A percentile compares a stretch with the other conserved stretches of the same genome.
These are phyloP conservation scores for Typha latifolia DNA, from an alignment of 176 grass and related monocot species.

Conservation along the genomic window DNA sequence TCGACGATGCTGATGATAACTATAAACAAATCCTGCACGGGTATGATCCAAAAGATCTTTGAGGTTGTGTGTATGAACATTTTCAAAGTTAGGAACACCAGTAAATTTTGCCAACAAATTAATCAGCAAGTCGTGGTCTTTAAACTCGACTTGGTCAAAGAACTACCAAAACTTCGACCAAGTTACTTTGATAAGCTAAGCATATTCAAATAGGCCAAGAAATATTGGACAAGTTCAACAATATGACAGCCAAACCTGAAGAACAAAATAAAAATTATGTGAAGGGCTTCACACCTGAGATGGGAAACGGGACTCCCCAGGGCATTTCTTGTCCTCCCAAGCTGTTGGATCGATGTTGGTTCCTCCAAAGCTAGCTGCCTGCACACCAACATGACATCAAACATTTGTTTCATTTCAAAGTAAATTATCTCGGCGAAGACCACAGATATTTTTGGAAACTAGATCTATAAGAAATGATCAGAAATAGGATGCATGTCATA, in stretches of 20 bases:
- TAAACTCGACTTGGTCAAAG: too few relatives aligned
- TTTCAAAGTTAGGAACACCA: too few relatives aligned
- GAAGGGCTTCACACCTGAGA: slow-evolving; percentile 49
- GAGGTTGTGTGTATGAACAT: too few relatives aligned
- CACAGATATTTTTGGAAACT: not conserved
- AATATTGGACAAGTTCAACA: not conserved
- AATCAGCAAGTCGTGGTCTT: too few relatives aligned
- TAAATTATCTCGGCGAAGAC: not conserved
- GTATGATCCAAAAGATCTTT: too few relatives aligned
- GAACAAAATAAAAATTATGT: not conserved
- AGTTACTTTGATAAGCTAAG: too few relatives aligned
- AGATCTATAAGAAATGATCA: not conserved
- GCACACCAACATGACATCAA: not conserved
- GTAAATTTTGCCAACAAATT: too few relatives aligned
- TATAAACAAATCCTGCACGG: too few relatives aligned
- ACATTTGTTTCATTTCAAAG: too few relatives aligned
- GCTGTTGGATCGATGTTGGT: slow-evolving; percentile 89
- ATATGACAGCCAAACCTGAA: not conserved
- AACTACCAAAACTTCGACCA: too few relatives aligned
- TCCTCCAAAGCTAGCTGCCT: slow-evolving; percentile 96
- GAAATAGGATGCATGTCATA: slow-evolving; percentile 2
- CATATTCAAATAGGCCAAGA: too few relatives aligned
- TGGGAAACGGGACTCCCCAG: slow-evolving; percentile 93
- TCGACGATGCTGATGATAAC: too few relatives aligned
- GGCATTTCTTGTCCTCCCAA: slow-evolving; percentile 99